Conservation (phyloP, 495 filamentous ascomycete genomes). For the Parathielavia hyrcaniae region DNA sequence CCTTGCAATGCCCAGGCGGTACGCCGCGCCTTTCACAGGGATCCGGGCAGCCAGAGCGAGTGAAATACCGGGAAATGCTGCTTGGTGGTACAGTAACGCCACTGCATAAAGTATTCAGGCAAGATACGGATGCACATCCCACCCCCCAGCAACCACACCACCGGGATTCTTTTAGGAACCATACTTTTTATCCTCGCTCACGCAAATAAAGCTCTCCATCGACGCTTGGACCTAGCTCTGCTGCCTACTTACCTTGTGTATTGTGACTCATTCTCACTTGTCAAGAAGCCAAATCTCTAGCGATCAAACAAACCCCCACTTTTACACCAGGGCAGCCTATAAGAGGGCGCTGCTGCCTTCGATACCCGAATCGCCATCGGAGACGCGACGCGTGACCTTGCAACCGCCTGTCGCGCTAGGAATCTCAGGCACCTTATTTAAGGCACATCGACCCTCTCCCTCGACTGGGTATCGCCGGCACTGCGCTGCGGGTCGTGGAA, state of each 20-base stretch:
- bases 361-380: constrained; percentile 5
- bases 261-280: constrained; percentile 13
- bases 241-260: constrained; percentile 8
- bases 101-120: too few species aligned
- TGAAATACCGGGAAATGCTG: too few species aligned
- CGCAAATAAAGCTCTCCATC: not conserved
- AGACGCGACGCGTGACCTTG: constrained; percentile 17
- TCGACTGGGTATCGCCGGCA: not conserved
- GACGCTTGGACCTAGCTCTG: not conserved
- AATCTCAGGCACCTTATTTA: constrained; percentile 15
- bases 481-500: not conserved
- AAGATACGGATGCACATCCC: not conserved
- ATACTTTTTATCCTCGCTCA: not conserved
- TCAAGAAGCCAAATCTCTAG: not conserved
- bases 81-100: too few species aligned
- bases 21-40: too few species aligned
- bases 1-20: too few species aligned
- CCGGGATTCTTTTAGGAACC: not conserved
- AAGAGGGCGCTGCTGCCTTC: constrained; percentile 18
- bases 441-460: not conserved
- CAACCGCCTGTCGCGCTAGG: not conserved
- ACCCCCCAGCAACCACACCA: not conserved
- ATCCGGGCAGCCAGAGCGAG: too few species aligned
- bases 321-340: constrained; percentile 12
- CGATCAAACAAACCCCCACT: constrained; percentile 5